Percentiles rank a stretch among this genome's conserved stretches.
phyloP scores from a whole-genome alignment of 345 rosid genomes.

The Xanthoceras sorbifolium region DNA sequence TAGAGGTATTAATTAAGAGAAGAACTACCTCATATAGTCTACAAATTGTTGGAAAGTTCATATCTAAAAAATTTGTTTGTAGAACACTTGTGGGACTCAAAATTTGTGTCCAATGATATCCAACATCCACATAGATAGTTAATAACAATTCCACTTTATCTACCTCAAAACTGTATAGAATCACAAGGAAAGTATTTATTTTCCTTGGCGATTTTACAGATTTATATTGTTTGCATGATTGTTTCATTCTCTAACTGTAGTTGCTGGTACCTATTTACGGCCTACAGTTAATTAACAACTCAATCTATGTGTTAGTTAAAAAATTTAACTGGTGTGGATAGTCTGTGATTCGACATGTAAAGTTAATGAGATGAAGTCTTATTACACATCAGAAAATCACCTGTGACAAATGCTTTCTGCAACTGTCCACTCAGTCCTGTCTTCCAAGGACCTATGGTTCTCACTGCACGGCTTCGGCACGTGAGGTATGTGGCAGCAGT shows the following conservation, averaged over 20 bases:
- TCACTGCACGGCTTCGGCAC: conserved; percentile 53
- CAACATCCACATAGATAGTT: too few relatives aligned
- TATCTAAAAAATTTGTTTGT: too few relatives aligned
- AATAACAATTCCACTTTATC: not conserved
- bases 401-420: conserved; percentile 90
- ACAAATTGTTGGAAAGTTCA: too few relatives aligned
- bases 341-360: not conserved
- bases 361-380: not conserved
- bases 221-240: not conserved
- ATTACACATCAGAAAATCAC: conserved; percentile 29
- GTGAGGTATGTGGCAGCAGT: conserved; percentile 33
- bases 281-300: too few relatives aligned
- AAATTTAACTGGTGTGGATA: not conserved
- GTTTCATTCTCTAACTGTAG: not conserved
- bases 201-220: not conserved
- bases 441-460: conserved; percentile 85
- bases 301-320: not conserved
- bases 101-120: too few relatives aligned
- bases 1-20: too few relatives aligned
- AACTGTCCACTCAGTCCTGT: conserved; percentile 94
- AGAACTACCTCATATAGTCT: too few relatives aligned
- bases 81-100: too few relatives aligned
- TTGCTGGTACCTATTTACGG: too few relatives aligned
- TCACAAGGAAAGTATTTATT: not conserved
- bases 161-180: not conserved